phyloP scores from a whole-genome alignment of 2,329 filamentous ascomycete genomes.

The Cercospora beticola region DNA sequence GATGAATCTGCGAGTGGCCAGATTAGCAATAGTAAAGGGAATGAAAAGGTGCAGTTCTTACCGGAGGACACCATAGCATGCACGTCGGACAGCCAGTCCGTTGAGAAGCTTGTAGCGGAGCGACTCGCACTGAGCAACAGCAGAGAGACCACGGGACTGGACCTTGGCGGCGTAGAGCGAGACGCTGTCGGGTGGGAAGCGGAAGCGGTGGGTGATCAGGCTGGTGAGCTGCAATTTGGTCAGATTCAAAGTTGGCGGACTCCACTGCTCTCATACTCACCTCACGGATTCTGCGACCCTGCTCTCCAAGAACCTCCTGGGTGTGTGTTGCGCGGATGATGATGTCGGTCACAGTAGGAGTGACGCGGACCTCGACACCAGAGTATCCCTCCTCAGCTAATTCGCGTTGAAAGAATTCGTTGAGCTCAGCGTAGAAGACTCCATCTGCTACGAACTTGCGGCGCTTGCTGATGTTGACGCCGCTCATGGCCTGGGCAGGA shows the following conservation, averaged over 20 bases:
- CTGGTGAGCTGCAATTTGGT: conserved; percentile 70
- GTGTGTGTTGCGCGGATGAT: conserved; percentile 99
- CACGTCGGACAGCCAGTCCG: conserved; percentile 95
- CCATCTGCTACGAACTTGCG: conserved; percentile 77
- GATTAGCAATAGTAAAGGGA: not conserved
- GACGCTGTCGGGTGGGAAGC: conserved; percentile 99
- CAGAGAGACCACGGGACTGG: conserved; percentile 99
- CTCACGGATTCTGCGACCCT: conserved; percentile 98
- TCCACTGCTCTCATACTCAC: conserved; percentile 20
- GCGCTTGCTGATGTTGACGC: conserved; percentile 71
- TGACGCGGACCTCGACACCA: conserved; percentile 99
- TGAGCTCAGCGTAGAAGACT: conserved; percentile 99
- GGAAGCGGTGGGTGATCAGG: conserved; percentile 99
- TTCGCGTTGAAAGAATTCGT: conserved; percentile 99
- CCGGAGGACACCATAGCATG: conserved; percentile 96
- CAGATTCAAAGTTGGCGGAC: not conserved
- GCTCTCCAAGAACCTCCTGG: conserved; percentile 99
- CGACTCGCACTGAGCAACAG: conserved; percentile 99
- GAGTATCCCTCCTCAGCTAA: conserved; percentile 99
- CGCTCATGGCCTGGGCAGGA: conserved; percentile 32
- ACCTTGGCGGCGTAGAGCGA: conserved; percentile 99
- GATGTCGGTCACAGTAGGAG: conserved; percentile 99
- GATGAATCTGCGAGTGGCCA: conserved; percentile 65
- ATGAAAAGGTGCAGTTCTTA: conserved; percentile 13
- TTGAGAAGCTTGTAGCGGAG: conserved; percentile 99